A percentile compares a stretch with the other conserved stretches of the same genome.
These are phyloP conservation scores for Pythium volutum DNA, from an alignment of 352 stramenopile species.

Conservation along the genomic window DNA sequence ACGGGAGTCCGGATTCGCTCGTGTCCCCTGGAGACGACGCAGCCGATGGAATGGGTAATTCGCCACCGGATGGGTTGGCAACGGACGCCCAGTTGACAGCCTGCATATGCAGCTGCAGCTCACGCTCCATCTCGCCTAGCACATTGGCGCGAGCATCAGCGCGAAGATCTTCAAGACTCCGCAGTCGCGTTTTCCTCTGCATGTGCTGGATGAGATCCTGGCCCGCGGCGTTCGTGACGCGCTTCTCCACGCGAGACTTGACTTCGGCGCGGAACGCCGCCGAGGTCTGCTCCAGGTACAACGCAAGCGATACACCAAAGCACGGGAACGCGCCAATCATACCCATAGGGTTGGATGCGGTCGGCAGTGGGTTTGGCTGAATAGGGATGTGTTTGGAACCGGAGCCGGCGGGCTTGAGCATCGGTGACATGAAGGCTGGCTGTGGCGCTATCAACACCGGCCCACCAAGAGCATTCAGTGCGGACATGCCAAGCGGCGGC, in stretches of 20 bases:
- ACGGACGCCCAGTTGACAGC: constrained; percentile 58
- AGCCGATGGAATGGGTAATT: constrained; percentile 4
- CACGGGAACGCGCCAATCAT: constrained; percentile 54
- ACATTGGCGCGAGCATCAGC: constrained; percentile 60
- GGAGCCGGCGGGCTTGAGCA: constrained; percentile 6
- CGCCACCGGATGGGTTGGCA: constrained; percentile 13
- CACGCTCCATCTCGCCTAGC: constrained; percentile 66
- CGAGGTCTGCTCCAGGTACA: constrained; percentile 76
- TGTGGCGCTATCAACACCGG: constrained; percentile 25
- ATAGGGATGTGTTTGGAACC: constrained; percentile 61
- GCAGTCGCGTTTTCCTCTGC: constrained; percentile 80
- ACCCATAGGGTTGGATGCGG: constrained; percentile 63
- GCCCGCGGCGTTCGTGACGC: constrained; percentile 61
- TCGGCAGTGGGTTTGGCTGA: constrained; percentile 76
- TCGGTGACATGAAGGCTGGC: constrained; percentile 15
- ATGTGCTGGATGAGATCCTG: constrained; percentile 80
- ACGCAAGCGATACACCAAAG: constrained; percentile 58
- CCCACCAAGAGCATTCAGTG: constrained; percentile 5
- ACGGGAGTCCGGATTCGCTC: constrained; percentile 31
- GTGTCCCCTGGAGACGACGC: background rate
- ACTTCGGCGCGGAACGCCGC: constrained; percentile 62
- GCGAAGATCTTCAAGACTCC: constrained; percentile 63
- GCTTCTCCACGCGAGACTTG: constrained; percentile 73
- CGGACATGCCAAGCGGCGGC: background rate
- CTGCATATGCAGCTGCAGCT: constrained; percentile 73